Conservation (phyloP, 2,329 filamentous ascomycete genomes). For the Aureobasidium sp. region DNA sequence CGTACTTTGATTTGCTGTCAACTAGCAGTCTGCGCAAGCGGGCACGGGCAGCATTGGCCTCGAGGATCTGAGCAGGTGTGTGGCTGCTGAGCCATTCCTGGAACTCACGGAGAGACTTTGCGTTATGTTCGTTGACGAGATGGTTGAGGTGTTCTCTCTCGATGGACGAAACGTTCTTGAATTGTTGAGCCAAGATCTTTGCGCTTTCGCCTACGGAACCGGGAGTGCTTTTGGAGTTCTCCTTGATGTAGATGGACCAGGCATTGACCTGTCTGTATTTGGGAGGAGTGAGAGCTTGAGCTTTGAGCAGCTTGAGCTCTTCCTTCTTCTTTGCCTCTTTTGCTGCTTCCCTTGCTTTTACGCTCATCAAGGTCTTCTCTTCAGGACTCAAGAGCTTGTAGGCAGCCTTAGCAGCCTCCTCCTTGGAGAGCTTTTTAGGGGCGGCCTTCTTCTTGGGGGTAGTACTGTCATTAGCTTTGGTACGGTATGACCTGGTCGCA, state of each 20-base stretch:
- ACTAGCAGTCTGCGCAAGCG: conserved; percentile 24
- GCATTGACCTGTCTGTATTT: conserved; percentile 17
- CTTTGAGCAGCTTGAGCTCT: conserved; percentile 30
- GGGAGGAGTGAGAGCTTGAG: conserved; percentile 27
- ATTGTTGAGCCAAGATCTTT: conserved; percentile 27
- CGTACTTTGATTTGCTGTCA: conserved; percentile 17
- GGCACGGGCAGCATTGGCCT: conserved; percentile 53
- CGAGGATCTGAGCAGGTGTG: conserved; percentile 50
- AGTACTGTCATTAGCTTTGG: conserved; percentile 3
- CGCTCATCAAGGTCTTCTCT: conserved; percentile 21
- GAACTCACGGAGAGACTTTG: conserved; percentile 38
- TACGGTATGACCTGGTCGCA: background rate
- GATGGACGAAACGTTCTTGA: conserved; percentile 34
- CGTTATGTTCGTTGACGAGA: conserved; percentile 41
- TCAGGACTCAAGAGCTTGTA: conserved; percentile 3
- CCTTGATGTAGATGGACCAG: conserved; percentile 26
- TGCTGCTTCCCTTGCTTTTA: conserved; percentile 25
- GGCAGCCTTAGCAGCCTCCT: conserved; percentile 6
- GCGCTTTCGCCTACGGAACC: conserved; percentile 13
- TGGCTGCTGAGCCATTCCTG: conserved; percentile 49
- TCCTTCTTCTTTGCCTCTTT: conserved; percentile 22
- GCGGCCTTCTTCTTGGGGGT: conserved; percentile 11
- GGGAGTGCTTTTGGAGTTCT: conserved; percentile 18
- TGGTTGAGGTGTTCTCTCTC: conserved; percentile 50
- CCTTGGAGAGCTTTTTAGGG: conserved; percentile 1